These are phyloP conservation scores for Salix exigua DNA, from an alignment of 345 rosid genomes.

Conservation along the genomic window DNA sequence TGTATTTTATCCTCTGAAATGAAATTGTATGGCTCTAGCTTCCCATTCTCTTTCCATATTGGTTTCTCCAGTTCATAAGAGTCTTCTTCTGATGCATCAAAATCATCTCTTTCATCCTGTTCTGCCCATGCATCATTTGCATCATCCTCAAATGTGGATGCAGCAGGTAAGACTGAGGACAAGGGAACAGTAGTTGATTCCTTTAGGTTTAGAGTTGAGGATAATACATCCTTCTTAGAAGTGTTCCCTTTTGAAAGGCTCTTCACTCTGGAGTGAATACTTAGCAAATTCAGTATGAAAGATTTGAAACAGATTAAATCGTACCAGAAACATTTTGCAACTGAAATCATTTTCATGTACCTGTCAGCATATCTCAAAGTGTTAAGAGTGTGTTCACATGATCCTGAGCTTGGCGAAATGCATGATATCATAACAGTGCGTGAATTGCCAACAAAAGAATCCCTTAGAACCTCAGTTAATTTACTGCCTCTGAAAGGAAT, in stretches of 20 bases:
- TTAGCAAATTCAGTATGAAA: background rate
- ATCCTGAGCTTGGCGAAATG: conserved; percentile 97
- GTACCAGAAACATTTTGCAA: background rate
- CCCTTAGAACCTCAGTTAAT: conserved; percentile 95
- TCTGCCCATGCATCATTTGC: conserved; percentile 85
- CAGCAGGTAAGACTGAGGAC: conserved; percentile 54
- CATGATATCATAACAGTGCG: conserved; percentile 98
- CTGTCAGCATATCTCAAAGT: conserved; percentile 99
- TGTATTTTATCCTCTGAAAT: conserved; percentile 50
- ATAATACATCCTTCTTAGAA: conserved; percentile 72
- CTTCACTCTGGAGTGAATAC: conserved; percentile 61
- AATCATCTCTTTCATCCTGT: conserved; percentile 66
- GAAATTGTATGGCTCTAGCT: conserved; percentile 44
- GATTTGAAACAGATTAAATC: background rate
- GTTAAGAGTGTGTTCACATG: conserved; percentile 96
- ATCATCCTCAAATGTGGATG: conserved; percentile 64
- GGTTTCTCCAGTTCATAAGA: conserved; percentile 65
- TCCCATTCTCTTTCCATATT: conserved; percentile 64
- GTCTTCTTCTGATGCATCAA: conserved; percentile 71
- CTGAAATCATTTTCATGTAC: conserved; percentile 27
- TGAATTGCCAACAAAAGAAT: conserved; percentile 94
- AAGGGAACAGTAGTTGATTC: conserved; percentile 68
- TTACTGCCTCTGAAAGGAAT: conserved; percentile 99
- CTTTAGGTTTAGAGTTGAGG: conserved; percentile 67
- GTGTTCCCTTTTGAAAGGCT: conserved; percentile 90